phyloP scores from a whole-genome alignment of 768 basidiomycete species.

The Russula vinacea region DNA sequence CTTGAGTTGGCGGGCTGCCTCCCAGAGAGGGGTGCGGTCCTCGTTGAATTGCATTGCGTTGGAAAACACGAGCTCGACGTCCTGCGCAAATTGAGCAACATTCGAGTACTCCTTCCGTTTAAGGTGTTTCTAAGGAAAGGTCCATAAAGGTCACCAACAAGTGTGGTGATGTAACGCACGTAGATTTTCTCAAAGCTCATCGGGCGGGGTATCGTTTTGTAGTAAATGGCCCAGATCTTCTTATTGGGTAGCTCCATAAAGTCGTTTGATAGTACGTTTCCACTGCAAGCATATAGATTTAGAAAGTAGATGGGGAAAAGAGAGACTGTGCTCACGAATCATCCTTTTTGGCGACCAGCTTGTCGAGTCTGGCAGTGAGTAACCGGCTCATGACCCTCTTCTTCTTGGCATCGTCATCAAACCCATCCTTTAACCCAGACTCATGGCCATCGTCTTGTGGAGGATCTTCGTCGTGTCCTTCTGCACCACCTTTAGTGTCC shows the following conservation, averaged over 20 bases:
- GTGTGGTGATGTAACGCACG: conserved; percentile 45
- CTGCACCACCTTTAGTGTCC: conserved; percentile 41
- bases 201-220: conserved; percentile 73
- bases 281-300: conserved; percentile 42
- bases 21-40: conserved; percentile 80
- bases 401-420: conserved; percentile 48
- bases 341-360: conserved; percentile 69
- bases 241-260: conserved; percentile 85
- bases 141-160: conserved; percentile 7
- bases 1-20: conserved; percentile 65
- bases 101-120: conserved; percentile 74
- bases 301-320: conserved; percentile 14
- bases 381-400: conserved; percentile 60
- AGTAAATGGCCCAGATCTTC: conserved; percentile 77
- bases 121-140: conserved; percentile 61
- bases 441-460: conserved; percentile 38
- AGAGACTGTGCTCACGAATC: conserved; percentile 50
- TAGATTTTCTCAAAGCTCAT: conserved; percentile 75
- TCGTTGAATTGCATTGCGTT: conserved; percentile 89
- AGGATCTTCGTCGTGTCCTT: conserved; percentile 36
- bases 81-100: conserved; percentile 69
- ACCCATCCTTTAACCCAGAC: conserved; percentile 42
- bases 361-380: conserved; percentile 66
- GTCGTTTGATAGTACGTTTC: conserved; percentile 61
- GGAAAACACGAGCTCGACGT: conserved; percentile 85